Conservation (phyloP, 768 basidiomycete genomes). For the Multifurca ochricompacta region DNA sequence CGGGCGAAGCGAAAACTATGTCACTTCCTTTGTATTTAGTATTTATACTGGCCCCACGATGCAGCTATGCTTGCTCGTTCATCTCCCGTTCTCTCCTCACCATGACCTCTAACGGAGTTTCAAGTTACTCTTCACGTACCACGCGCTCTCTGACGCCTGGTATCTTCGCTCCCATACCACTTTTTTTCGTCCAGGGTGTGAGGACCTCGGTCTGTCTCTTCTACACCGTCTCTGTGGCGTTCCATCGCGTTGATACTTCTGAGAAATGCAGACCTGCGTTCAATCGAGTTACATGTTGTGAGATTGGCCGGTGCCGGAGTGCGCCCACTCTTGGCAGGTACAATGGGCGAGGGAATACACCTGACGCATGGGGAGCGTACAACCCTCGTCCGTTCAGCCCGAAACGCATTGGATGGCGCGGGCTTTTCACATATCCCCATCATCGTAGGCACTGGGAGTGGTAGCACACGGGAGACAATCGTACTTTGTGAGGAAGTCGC, state of each 20-base stretch:
- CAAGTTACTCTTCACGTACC: constrained; percentile 20
- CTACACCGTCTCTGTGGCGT: neutral
- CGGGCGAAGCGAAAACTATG: too few relatives aligned
- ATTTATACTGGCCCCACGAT: neutral
- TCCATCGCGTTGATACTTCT: neutral
- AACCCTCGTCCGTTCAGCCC: constrained; percentile 54
- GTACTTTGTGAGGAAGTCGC: constrained; percentile 71
- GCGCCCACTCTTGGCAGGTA: constrained; percentile 64
- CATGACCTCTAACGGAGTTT: constrained; percentile 36
- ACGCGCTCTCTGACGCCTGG: constrained; percentile 61
- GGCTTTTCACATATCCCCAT: constrained; percentile 55
- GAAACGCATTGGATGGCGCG: constrained; percentile 62
- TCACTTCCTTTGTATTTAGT: neutral
- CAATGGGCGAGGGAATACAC: constrained; percentile 84
- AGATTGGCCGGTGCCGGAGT: constrained; percentile 60
- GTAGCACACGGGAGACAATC: constrained; percentile 78
- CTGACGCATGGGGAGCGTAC: constrained; percentile 59
- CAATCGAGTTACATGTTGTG: constrained; percentile 62
- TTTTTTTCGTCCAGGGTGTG: constrained; percentile 67
- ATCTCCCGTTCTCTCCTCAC: constrained; percentile 13
- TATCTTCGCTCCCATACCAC: constrained; percentile 80
- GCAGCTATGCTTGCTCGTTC: neutral
- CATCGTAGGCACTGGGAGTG: constrained; percentile 76
- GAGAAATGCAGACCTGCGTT: constrained; percentile 44
- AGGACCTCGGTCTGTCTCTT: constrained; percentile 67